Conservation (phyloP, 352 stramenopile genomes). For the Pythium rishiriense region DNA sequence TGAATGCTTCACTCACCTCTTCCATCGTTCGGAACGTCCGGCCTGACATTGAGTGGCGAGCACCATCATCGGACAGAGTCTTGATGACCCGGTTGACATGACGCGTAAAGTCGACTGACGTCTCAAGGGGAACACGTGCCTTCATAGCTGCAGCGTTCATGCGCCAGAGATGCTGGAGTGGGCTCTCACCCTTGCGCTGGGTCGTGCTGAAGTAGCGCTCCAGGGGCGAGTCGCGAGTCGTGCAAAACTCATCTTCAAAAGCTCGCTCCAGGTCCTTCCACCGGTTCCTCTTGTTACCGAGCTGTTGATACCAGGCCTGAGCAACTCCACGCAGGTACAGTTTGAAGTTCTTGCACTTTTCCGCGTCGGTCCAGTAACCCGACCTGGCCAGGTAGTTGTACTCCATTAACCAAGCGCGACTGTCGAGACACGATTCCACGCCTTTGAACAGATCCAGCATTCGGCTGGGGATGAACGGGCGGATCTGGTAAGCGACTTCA, state of each 20-base stretch:
- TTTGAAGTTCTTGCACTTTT: neutral
- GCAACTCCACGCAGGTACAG: neutral
- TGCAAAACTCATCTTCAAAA: no score
- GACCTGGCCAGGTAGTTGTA: neutral
- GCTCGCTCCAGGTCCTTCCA: no score
- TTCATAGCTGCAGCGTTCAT: neutral
- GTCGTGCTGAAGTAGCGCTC: neutral
- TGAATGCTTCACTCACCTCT: no score
- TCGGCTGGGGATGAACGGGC: no score
- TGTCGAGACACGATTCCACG: no score
- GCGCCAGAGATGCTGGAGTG: slow-evolving; percentile 1
- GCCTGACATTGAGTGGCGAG: no score
- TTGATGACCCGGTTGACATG: slow-evolving; percentile 4
- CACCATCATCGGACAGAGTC: neutral
- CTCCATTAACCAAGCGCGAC: neutral
- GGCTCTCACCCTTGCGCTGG: neutral
- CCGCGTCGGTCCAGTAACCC: neutral
- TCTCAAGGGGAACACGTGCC: neutral
- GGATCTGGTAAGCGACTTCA: no score
- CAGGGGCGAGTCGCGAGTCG: neutral
- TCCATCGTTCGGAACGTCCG: no score
- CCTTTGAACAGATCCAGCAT: no score
- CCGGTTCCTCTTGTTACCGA: neutral
- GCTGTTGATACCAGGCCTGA: neutral
- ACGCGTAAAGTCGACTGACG: neutral